Percentiles rank a stretch among this genome's conserved stretches.
Evolutionary conservation across 2,329 filamentous ascomycete genomes (phyloP).

Genomic region (Colletotrichum horii): DNA sequence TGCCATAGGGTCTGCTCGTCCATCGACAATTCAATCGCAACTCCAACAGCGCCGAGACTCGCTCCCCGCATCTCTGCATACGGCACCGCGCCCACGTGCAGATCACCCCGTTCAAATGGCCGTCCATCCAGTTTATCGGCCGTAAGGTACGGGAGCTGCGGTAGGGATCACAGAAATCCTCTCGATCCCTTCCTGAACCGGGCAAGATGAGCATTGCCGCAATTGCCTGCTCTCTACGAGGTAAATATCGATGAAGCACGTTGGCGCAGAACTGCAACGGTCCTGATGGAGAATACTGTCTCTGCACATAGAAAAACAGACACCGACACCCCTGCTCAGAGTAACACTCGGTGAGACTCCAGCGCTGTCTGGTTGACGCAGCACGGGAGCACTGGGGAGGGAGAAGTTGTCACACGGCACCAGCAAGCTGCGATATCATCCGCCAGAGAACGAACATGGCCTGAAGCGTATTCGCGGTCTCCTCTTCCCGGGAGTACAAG

Average conservation of each 20-base stretch:
- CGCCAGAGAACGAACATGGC: not conserved
- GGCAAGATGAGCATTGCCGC: not conserved
- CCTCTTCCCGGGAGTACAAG: not conserved
- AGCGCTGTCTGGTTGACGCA: not conserved
- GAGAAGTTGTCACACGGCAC: not conserved
- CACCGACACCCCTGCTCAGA: not conserved
- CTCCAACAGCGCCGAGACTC: not conserved
- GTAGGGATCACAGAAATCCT: not conserved
- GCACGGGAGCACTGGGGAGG: not conserved
- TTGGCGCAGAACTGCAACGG: not conserved
- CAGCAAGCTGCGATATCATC: not conserved
- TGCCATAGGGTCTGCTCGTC: not conserved
- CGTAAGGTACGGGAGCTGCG: constrained; percentile 3
- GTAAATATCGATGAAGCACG: not conserved
- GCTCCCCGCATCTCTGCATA: not conserved
- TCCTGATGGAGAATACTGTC: not conserved
- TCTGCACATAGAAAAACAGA: not conserved
- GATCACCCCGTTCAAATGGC: not conserved
- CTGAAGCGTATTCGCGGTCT: not conserved
- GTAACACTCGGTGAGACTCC: not conserved
- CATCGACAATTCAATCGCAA: not conserved
- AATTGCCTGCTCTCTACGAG: not conserved
- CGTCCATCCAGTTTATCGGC: not conserved
- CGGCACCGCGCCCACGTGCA: constrained; percentile 1
- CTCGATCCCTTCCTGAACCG: not conserved